phyloP scores from a whole-genome alignment of 1,284 basidiomycete species.

The Xerocomus minutiporus region DNA sequence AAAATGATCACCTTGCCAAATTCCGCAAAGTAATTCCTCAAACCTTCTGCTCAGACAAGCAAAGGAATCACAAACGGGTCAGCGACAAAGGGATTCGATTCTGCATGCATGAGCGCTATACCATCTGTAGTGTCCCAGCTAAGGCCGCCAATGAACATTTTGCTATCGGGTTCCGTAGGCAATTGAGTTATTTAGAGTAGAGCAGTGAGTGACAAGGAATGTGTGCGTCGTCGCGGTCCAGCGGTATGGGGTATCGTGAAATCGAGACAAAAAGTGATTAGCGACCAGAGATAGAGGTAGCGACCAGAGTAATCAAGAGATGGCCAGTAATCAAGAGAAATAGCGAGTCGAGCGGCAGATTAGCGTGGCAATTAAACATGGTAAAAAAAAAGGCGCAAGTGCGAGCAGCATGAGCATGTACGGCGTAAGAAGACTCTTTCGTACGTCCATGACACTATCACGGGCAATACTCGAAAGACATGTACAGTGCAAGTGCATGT shows the following conservation, averaged over 20 bases:
- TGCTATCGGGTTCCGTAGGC: slow-evolving; percentile 58
- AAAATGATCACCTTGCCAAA: slow-evolving; percentile 58
- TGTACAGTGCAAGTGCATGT: slow-evolving; percentile 13
- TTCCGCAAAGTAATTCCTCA: slow-evolving; percentile 68
- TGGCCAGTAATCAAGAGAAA: slow-evolving; percentile 35
- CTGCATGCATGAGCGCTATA: slow-evolving; percentile 44
- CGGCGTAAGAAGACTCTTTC: slow-evolving; percentile 18
- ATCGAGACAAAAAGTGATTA: slow-evolving; percentile 33
- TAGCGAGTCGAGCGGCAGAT: slow-evolving; percentile 28
- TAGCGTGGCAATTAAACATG: slow-evolving; percentile 27
- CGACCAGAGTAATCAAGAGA: slow-evolving; percentile 35
- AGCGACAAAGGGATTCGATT: slow-evolving; percentile 37
- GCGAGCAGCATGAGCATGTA: slow-evolving; percentile 21
- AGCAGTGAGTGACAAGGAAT: slow-evolving; percentile 23
- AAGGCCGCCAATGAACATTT: slow-evolving; percentile 97
- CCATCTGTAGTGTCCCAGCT: slow-evolving; percentile 99
- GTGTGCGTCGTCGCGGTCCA: slow-evolving; percentile 29
- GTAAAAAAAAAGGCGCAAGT: slow-evolving; percentile 3
- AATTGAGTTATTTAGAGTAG: slow-evolving; percentile 34
- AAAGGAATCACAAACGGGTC: slow-evolving; percentile 32
- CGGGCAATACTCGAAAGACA: slow-evolving; percentile 14
- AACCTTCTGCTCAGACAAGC: slow-evolving; percentile 48
- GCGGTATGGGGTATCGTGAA: slow-evolving; percentile 35
- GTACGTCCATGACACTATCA: slow-evolving; percentile 29
- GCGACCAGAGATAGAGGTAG: slow-evolving; percentile 35